Base-by-base conservation (phyloP, 192 early-diverging fungal species). In the Glomus cerebriforme region DNA sequence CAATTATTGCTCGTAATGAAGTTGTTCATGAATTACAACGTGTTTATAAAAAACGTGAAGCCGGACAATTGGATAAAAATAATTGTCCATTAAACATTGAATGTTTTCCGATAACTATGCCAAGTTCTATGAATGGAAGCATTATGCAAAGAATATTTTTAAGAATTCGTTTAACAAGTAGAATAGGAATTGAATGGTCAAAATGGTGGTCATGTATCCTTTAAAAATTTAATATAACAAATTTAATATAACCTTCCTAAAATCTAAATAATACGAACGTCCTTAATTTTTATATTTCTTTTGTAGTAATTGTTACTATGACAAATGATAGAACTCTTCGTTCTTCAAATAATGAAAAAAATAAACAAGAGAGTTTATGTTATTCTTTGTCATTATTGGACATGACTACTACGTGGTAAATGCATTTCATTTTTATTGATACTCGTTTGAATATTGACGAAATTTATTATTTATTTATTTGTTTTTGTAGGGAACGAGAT, bases 121-220 rank as follows among this genome's bases (percentile, higher is more conserved):
- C 76, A 64, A 34, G 8, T 45, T 78, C 76, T 10, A 43, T 66
- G 34, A 39, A 31, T 17, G 76, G 76, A 49, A 66, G 31, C 43
- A 22, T 78, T 37, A 34, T 32, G 3, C 17, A 65, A 24, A 24
- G 76, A 17, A 67, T 64, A 31, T 66, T 26, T 54, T n/a, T 78
- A 45, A 64, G 47, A 45, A 27, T 78, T 31, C 59, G 47, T 22
- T 67, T 78, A 35, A 47, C 64, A 8, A 78, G 65, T 49, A 17
- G 22, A 67, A 9, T 78, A 15, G 63, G 45, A 26, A 78, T 78
- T 17, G 24, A 78, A 34, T 78, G 76, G 76, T 37, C 39, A 29
- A 63, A 78, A 47, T 27, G 26, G 17, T 78, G 76, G 76, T 45
- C 76, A 66, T 60, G 76, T 78, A 66, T 66, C 72, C 45, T 73